phyloP scores from a whole-genome alignment of 2,329 filamentous ascomycete genomes.

The Huntiella moniliformis region DNA sequence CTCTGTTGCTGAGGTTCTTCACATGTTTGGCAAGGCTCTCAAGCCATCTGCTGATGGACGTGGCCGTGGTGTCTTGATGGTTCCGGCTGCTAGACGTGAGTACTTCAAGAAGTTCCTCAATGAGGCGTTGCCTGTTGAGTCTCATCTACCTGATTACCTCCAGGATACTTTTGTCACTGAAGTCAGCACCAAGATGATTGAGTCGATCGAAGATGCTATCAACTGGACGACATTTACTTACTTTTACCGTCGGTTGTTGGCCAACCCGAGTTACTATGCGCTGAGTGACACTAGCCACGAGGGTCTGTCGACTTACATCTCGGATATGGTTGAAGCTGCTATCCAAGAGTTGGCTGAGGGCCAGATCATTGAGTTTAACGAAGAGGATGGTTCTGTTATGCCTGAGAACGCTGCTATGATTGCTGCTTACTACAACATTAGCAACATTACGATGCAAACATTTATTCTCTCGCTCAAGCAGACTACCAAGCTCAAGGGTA shows the following conservation, averaged over 20 bases:
- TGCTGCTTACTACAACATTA: constrained; percentile 97
- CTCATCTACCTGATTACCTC: constrained; percentile 74
- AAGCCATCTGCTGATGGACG: constrained; percentile 60
- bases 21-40: constrained; percentile 94
- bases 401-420: constrained; percentile 96
- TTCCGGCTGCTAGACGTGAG: constrained; percentile 80
- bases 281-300: constrained; percentile 77
- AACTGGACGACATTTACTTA: constrained; percentile 98
- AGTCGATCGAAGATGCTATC: constrained; percentile 88
- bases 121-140: constrained; percentile 89
- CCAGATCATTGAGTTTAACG: constrained; percentile 89
- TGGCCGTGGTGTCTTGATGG: constrained; percentile 87
- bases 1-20: constrained; percentile 76
- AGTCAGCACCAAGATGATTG: constrained; percentile 88
- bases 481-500: constrained; percentile 87
- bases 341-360: constrained; percentile 79
- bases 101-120: constrained; percentile 99
- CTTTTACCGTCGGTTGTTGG: constrained; percentile 85
- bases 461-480: constrained; percentile 79
- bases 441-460: constrained; percentile 98
- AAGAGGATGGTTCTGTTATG: constrained; percentile 75
- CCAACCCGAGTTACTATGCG: constrained; percentile 93
- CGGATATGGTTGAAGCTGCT: constrained; percentile 83
- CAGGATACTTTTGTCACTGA: constrained; percentile 95
- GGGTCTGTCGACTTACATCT: constrained; percentile 81